Evolutionary conservation across 2,329 filamentous ascomycete genomes (phyloP).

Genomic region (Pyrenochaeta sp.): DNA sequence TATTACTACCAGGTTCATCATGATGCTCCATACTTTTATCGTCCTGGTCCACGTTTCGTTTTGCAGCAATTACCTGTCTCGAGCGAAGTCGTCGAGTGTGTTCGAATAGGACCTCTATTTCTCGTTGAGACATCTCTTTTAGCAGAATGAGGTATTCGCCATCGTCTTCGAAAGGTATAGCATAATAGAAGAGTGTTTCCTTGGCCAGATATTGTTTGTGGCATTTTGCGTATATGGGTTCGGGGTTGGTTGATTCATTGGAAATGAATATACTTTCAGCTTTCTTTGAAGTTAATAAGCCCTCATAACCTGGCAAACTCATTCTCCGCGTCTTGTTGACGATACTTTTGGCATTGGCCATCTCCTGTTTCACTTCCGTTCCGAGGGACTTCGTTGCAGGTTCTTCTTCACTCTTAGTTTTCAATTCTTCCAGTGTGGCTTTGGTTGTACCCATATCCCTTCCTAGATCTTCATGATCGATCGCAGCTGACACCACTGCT

Average conservation of each 20-base stretch:
- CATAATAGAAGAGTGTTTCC: slow-evolving; percentile 50
- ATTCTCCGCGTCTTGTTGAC: too few species aligned
- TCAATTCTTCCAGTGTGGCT: background rate
- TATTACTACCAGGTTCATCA: too few species aligned
- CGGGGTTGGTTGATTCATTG: too few species aligned
- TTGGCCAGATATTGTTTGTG: background rate
- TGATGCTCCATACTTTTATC: too few species aligned
- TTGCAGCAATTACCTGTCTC: too few species aligned
- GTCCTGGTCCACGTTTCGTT: too few species aligned
- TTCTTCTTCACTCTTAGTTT: background rate
- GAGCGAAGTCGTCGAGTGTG: slow-evolving; percentile 55
- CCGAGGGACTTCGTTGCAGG: background rate
- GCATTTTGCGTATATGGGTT: background rate
- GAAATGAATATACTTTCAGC: too few species aligned
- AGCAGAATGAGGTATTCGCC: slow-evolving; percentile 58
- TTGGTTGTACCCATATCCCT: background rate
- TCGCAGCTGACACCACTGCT: background rate
- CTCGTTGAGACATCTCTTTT: slow-evolving; percentile 55
- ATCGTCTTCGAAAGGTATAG: slow-evolving; percentile 57
- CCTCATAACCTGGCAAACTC: too few species aligned
- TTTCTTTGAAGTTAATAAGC: too few species aligned
- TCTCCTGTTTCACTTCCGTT: too few species aligned
- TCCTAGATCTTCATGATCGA: background rate
- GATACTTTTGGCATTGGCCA: too few species aligned
- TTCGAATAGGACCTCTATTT: slow-evolving; percentile 59